phyloP scores from a whole-genome alignment of 768 basidiomycete species.

The Gautieria morchelliformis region DNA sequence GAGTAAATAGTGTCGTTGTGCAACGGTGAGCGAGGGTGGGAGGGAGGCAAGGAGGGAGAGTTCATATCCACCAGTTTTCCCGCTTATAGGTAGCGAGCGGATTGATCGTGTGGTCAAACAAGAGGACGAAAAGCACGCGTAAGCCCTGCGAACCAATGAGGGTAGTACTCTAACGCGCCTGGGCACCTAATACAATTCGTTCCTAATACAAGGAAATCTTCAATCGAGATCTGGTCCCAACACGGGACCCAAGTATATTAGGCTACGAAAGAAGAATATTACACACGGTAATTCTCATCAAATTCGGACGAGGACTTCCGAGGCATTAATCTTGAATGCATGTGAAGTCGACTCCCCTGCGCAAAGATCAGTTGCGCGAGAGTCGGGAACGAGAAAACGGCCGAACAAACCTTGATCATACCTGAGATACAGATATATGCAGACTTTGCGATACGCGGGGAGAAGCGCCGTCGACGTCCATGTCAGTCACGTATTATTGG shows the following conservation, averaged over 20 bases:
- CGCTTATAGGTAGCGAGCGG: conserved; percentile 9
- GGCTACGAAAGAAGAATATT: neutral
- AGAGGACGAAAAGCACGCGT: conserved; percentile 3
- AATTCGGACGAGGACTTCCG: neutral
- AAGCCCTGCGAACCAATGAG: neutral
- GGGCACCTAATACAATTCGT: too few relatives aligned
- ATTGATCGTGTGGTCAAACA: conserved; percentile 3
- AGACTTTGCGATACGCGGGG: too few relatives aligned
- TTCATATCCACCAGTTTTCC: conserved; percentile 8
- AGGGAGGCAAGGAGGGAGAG: conserved; percentile 4
- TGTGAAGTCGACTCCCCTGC: neutral
- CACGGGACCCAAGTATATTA: neutral
- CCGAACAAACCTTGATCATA: too few relatives aligned
- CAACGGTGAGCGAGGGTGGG: conserved; percentile 4
- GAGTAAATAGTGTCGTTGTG: conserved; percentile 3
- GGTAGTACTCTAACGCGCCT: too few relatives aligned
- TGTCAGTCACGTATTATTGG: too few relatives aligned
- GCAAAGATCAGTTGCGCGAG: neutral
- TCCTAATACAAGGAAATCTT: neutral
- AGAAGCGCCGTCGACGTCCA: too few relatives aligned
- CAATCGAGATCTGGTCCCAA: conserved; percentile 1
- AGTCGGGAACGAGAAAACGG: neutral
- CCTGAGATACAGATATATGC: too few relatives aligned
- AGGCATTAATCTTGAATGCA: neutral
- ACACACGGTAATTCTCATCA: neutral